Percentiles rank a stretch among this genome's conserved stretches.
phyloP scores from a whole-genome alignment of 2,329 filamentous ascomycete species.

The Colletotrichum agaves region DNA sequence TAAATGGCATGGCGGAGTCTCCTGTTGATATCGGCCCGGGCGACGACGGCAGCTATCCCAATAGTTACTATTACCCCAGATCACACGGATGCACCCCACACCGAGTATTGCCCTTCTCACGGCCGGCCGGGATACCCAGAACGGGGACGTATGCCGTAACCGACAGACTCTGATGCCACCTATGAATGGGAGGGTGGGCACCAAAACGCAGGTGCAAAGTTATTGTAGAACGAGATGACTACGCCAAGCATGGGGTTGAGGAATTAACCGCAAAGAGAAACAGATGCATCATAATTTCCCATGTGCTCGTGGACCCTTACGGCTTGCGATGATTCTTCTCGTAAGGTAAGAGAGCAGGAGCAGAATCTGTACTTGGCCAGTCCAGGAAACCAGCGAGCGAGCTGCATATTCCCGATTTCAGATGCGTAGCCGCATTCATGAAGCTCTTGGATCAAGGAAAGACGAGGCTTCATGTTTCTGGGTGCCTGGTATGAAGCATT shows the following conservation, averaged over 20 bases:
- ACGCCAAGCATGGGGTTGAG: conserved; percentile 31
- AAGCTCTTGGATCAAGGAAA: too few species aligned
- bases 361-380: conserved; percentile 12
- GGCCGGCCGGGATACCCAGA: conserved; percentile 27
- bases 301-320: conserved; percentile 5
- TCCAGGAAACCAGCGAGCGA: conserved; percentile 7
- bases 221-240: conserved; percentile 14
- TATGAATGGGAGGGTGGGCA: conserved; percentile 16
- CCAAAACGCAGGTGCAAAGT: conserved; percentile 25
- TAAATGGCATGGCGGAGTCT: conserved; percentile 34
- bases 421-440: rapidly evolving
- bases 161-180: conserved; percentile 32
- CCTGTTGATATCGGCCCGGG: conserved; percentile 37
- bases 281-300: neutral
- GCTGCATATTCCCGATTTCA: neutral
- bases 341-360: neutral
- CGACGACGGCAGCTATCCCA: conserved; percentile 17
- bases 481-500: too few species aligned
- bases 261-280: conserved; percentile 17
- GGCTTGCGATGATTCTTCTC: neutral
- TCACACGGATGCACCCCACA: conserved; percentile 37
- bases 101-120: conserved; percentile 17
- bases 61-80: conserved; percentile 35
- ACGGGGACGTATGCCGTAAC: conserved; percentile 31
- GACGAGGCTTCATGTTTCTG: too few species aligned